These are phyloP conservation scores for Exophiala sp. DNA, from an alignment of 2,329 filamentous ascomycete genomes.

Conservation along the genomic window DNA sequence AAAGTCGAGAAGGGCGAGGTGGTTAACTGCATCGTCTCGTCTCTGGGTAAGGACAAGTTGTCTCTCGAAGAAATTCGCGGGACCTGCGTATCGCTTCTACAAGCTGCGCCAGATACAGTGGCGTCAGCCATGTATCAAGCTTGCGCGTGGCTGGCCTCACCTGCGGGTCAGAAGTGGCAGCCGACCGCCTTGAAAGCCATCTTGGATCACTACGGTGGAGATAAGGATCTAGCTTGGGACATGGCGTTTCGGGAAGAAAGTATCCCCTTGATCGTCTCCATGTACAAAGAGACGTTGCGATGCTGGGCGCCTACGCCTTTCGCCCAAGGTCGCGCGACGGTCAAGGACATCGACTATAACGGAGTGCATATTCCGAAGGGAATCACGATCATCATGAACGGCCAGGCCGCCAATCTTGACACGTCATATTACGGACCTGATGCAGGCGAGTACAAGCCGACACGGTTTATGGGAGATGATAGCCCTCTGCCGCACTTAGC, in stretches of 20 bases:
- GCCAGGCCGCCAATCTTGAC: constrained; percentile 4
- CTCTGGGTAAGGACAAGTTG: background rate
- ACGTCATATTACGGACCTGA: constrained; percentile 5
- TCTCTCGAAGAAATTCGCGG: constrained; percentile 3
- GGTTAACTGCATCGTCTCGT: constrained; percentile 6
- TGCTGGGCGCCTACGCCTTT: background rate
- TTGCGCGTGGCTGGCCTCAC: constrained; percentile 1
- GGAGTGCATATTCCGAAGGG: constrained; percentile 3
- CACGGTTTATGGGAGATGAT: constrained; percentile 1
- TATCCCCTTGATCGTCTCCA: background rate
- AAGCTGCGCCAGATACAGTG: constrained; percentile 9
- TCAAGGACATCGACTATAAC: background rate
- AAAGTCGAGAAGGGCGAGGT: background rate
- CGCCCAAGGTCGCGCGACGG: background rate
- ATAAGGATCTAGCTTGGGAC: background rate
- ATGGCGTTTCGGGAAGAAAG: constrained; percentile 2
- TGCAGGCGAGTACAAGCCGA: constrained; percentile 4
- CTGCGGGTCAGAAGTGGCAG: constrained; percentile 1
- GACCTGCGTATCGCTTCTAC: constrained; percentile 8
- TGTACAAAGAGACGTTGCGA: constrained; percentile 9
- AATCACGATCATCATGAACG: constrained; percentile 8
- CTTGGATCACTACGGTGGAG: background rate
- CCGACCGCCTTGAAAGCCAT: background rate
- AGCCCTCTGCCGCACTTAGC: constrained; percentile 4
- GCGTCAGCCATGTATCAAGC: constrained; percentile 2